A percentile compares a stretch with the other conserved stretches of the same genome.
phyloP scores from a whole-genome alignment of 495 filamentous ascomycete genomes.

The Aspergillus leporis region DNA sequence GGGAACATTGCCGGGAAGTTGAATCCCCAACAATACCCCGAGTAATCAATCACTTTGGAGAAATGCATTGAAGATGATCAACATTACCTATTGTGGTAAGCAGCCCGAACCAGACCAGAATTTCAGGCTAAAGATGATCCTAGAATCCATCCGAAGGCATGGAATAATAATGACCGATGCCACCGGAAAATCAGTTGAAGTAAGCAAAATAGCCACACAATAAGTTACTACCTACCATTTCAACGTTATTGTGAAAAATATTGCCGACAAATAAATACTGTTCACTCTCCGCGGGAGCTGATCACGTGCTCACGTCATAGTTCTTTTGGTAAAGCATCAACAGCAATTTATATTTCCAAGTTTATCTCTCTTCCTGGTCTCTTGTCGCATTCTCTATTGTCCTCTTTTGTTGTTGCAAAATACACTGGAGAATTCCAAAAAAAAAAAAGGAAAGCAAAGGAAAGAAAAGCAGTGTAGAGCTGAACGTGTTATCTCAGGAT shows the following conservation, averaged over 20 bases:
- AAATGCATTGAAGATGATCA: not conserved
- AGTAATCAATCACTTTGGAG: not conserved
- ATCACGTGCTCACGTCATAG: not conserved
- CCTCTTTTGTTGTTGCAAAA: not conserved
- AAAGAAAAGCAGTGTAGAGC: not conserved
- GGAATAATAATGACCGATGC: not conserved
- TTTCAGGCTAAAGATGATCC: not conserved
- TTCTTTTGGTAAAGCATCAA: not conserved
- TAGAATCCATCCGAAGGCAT: too few relatives aligned
- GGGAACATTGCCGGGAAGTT: not conserved
- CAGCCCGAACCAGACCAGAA: not conserved
- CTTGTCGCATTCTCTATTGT: not conserved
- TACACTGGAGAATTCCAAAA: not conserved
- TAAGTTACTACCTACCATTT: not conserved
- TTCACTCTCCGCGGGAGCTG: not conserved
- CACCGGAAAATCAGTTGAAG: too few relatives aligned
- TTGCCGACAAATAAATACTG: too few relatives aligned
- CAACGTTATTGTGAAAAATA: too few relatives aligned
- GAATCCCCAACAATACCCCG: not conserved
- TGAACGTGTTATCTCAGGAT: not conserved
- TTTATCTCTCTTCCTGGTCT: too few relatives aligned
- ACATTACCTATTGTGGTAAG: not conserved
- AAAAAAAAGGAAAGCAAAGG: not conserved
- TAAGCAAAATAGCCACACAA: not conserved
- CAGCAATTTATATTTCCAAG: not conserved